These are phyloP conservation scores for Pterocarpus macrocarpus DNA, from an alignment of 306 rosid genomes.

Conservation along the genomic window DNA sequence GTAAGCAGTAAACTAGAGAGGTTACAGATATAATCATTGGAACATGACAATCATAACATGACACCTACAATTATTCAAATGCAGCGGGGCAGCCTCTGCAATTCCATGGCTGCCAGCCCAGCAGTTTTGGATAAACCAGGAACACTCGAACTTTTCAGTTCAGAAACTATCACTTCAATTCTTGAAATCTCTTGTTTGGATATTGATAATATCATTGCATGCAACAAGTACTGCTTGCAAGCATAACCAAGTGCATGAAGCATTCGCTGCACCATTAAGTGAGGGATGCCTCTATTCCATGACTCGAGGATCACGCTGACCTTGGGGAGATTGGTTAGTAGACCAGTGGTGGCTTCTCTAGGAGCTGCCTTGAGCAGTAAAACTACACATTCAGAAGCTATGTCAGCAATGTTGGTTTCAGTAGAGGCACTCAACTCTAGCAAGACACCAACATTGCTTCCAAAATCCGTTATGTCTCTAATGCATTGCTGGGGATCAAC, in stretches of 20 bases:
- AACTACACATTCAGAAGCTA: slow-evolving; percentile 87
- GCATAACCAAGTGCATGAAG: slow-evolving; percentile 86
- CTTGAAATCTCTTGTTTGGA: slow-evolving; percentile 80
- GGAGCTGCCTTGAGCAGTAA: slow-evolving; percentile 89
- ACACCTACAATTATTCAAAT: slow-evolving; percentile 56
- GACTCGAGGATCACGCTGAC: slow-evolving; percentile 77
- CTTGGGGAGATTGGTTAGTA: slow-evolving; percentile 86
- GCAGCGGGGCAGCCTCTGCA: slow-evolving; percentile 96
- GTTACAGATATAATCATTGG: slow-evolving; percentile 15
- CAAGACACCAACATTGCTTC: slow-evolving; percentile 77
- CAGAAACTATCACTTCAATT: slow-evolving; percentile 75
- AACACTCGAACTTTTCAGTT: slow-evolving; percentile 75
- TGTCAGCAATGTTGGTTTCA: slow-evolving; percentile 66
- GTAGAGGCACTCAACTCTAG: slow-evolving; percentile 74
- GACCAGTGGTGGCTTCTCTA: slow-evolving; percentile 90
- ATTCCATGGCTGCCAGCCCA: slow-evolving; percentile 76
- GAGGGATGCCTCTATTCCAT: slow-evolving; percentile 67
- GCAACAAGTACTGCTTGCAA: slow-evolving; percentile 81
- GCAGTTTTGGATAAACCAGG: slow-evolving; percentile 74
- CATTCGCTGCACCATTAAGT: slow-evolving; percentile 69
- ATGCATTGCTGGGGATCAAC: slow-evolving; percentile 81
- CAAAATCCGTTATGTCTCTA: slow-evolving; percentile 87
- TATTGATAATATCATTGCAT: slow-evolving; percentile 91
- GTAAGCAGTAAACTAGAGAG: slow-evolving; percentile 16
- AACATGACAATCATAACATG: slow-evolving; percentile 20